These are phyloP conservation scores for Sarocladiaceae sp. DNA, from an alignment of 2,329 filamentous ascomycete genomes.

Conservation along the genomic window DNA sequence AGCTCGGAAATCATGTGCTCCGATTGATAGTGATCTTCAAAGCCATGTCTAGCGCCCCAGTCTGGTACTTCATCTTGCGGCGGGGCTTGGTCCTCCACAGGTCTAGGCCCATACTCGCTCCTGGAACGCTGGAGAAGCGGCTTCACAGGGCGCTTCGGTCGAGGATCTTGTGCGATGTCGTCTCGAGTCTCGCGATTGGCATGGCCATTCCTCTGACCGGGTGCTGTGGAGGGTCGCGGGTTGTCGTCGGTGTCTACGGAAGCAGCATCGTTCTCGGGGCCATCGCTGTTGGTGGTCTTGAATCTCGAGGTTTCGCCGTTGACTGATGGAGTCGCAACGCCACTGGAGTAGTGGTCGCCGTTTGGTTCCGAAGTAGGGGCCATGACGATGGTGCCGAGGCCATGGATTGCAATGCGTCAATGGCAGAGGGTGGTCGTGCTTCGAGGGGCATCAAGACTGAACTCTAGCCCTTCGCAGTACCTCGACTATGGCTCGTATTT, in stretches of 20 bases:
- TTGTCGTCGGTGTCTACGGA: constrained; percentile 23
- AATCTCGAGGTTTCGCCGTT: constrained; percentile 25
- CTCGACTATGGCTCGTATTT: background rate
- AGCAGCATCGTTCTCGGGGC: constrained; percentile 21
- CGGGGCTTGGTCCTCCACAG: constrained; percentile 33
- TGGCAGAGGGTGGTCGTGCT: too few relatives aligned
- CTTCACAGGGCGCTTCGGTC: constrained; percentile 34
- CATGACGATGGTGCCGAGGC: background rate
- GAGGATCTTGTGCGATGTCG: constrained; percentile 26
- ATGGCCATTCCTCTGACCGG: constrained; percentile 33
- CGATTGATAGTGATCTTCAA: constrained; percentile 86
- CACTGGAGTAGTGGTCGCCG: constrained; percentile 1
- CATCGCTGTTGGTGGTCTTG: constrained; percentile 19
- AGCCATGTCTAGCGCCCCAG: constrained; percentile 71
- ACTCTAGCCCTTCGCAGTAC: background rate
- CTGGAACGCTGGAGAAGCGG: constrained; percentile 50
- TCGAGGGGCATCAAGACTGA: background rate
- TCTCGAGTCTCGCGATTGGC: constrained; percentile 20
- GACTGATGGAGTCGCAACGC: constrained; percentile 11
- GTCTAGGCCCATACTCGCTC: constrained; percentile 45
- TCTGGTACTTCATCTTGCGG: constrained; percentile 41
- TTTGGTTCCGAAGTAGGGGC: constrained; percentile 3
- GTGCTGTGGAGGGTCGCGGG: constrained; percentile 39
- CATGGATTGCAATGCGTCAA: background rate
- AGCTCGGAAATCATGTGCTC: constrained; percentile 82